A percentile compares a stretch with the other conserved stretches of the same genome.
Evolutionary conservation across 2,329 filamentous ascomycete species (phyloP).

Genomic region (Ophiostoma tasmaniense): DNA sequence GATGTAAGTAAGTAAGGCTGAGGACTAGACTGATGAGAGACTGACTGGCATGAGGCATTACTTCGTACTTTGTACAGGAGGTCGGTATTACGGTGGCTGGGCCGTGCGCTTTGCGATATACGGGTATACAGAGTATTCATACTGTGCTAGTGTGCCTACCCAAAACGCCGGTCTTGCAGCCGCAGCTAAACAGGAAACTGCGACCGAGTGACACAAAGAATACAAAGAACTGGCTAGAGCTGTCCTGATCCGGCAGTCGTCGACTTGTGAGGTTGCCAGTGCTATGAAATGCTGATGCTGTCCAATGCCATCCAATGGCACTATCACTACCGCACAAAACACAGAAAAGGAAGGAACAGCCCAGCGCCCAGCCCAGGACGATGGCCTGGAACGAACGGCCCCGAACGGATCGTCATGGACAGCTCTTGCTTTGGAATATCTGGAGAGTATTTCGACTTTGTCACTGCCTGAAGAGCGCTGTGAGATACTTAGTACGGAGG

Average conservation of each 20-base stretch:
- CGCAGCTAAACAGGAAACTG: background rate
- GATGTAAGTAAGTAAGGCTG: slow-evolving; percentile 14
- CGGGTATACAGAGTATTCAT: too few species aligned
- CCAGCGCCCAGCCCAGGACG: background rate
- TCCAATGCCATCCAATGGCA: too few species aligned
- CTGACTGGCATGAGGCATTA: slow-evolving; percentile 6
- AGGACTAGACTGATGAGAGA: slow-evolving; percentile 2
- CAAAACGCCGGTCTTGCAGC: background rate
- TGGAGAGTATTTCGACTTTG: background rate
- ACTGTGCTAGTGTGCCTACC: background rate
- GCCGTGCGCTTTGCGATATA: background rate
- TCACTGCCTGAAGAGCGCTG: background rate
- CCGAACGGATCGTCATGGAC: background rate
- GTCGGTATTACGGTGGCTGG: background rate
- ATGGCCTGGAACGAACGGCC: slow-evolving; percentile 1
- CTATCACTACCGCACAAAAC: too few species aligned
- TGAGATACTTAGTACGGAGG: background rate
- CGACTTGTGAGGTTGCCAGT: too few species aligned
- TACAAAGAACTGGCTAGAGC: background rate
- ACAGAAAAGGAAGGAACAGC: background rate
- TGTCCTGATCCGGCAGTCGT: background rate
- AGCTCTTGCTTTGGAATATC: background rate
- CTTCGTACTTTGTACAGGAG: too few species aligned
- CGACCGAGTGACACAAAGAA: background rate
- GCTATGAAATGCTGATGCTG: too few species aligned